Conservation (phyloP, 192 early-diverging fungal genomes). For the Coemansia erecta region DNA sequence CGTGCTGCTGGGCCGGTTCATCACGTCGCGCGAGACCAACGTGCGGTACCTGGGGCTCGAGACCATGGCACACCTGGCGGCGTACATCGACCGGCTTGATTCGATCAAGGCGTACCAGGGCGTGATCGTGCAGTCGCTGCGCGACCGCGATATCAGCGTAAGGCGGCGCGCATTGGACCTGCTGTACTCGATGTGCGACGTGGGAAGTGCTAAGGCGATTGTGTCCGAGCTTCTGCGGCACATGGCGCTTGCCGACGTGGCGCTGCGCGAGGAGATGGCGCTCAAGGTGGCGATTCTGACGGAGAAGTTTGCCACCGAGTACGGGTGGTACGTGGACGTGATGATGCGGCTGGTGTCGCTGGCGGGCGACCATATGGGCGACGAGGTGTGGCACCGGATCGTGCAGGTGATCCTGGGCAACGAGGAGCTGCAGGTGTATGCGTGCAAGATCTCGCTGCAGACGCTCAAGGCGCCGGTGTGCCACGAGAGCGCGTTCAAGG, state of each 20-base stretch:
- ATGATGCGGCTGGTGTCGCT: slow-evolving; percentile 94
- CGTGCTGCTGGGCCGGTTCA: slow-evolving; percentile 80
- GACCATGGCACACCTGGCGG: slow-evolving; percentile 93
- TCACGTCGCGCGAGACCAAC: slow-evolving; percentile 95
- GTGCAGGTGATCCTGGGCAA: slow-evolving; percentile 96
- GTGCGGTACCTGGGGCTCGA: slow-evolving; percentile 96
- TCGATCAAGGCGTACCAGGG: slow-evolving; percentile 80
- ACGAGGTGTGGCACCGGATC: slow-evolving; percentile 97
- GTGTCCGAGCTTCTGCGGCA: slow-evolving; percentile 92
- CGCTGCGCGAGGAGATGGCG: slow-evolving; percentile 95
- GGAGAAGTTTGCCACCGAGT: slow-evolving; percentile 96
- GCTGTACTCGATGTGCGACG: slow-evolving; percentile 96
- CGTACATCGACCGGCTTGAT: slow-evolving; percentile 77
- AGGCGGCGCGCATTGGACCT: slow-evolving; percentile 91
- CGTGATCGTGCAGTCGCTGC: slow-evolving; percentile 86
- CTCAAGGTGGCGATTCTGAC: slow-evolving; percentile 98
- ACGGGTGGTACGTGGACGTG: slow-evolving; percentile 98
- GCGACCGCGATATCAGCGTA: slow-evolving; percentile 98
- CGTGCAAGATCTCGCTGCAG: slow-evolving; percentile 77
- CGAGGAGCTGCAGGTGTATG: slow-evolving; percentile 92
- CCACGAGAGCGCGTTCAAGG: slow-evolving; percentile 93
- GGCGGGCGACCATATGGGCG: slow-evolving; percentile 93
- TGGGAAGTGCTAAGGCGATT: slow-evolving; percentile 77
- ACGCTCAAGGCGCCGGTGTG: slow-evolving; percentile 87
- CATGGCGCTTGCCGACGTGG: slow-evolving; percentile 83